A percentile compares a stretch with the other conserved stretches of the same genome.
These are phyloP conservation scores for Lepiota subincarnata DNA, from an alignment of 768 basidiomycete species.

Conservation along the genomic window DNA sequence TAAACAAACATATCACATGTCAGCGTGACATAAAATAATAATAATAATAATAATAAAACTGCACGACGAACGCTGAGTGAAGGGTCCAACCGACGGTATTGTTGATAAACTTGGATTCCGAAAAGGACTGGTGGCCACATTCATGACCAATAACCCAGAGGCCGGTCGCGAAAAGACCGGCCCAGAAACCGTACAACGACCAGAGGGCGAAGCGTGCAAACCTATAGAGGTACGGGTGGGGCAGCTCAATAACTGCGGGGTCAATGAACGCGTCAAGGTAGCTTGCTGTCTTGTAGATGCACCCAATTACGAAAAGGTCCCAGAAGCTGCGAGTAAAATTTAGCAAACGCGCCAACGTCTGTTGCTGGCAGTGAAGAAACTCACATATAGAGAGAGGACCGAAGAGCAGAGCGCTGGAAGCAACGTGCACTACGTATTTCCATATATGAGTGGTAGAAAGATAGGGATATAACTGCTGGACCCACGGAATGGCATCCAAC, in stretches of 20 bases:
- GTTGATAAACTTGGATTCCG: conserved; percentile 87
- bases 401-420: conserved; percentile 83
- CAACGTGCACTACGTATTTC: conserved; percentile 62
- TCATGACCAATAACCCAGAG: conserved; percentile 95
- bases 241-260: conserved; percentile 49
- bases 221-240: conserved; percentile 58
- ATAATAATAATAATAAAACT: too few species aligned
- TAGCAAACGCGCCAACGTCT: neutral
- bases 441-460: conserved; percentile 9
- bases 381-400: conserved; percentile 76
- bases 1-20: conserved; percentile 27
- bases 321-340: conserved; percentile 44
- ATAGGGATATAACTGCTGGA: conserved; percentile 14
- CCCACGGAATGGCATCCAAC: conserved; percentile 78
- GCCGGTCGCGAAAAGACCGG: conserved; percentile 86
- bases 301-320: conserved; percentile 69
- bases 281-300: conserved; percentile 62
- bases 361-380: conserved; percentile 18
- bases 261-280: conserved; percentile 62
- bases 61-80: conserved; percentile 70
- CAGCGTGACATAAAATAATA: conserved; percentile 14
- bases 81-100: conserved; percentile 90
- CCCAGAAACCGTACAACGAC: conserved; percentile 76
- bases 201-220: conserved; percentile 65
- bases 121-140: conserved; percentile 96